These are phyloP conservation scores for Talaromyces marneffei DNA, from an alignment of 2,329 filamentous ascomycete species.

Conservation along the genomic window DNA sequence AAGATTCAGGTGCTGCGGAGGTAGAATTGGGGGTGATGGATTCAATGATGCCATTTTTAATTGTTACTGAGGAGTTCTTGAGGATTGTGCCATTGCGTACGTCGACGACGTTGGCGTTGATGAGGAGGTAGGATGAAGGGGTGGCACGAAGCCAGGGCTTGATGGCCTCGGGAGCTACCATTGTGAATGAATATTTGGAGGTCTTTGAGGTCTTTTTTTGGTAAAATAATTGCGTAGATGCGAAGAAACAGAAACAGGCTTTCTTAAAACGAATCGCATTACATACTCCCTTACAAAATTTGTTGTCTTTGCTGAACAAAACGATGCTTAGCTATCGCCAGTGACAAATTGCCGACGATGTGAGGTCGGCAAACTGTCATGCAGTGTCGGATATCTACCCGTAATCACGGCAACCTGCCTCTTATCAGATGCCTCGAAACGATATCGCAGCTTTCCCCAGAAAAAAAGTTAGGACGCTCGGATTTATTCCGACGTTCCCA, in stretches of 20 bases:
- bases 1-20: background rate
- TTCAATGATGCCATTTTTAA: constrained; percentile 31
- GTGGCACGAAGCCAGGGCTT: constrained; percentile 6
- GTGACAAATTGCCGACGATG: background rate
- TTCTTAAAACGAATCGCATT: background rate
- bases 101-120: constrained; percentile 39
- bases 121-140: constrained; percentile 9
- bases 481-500: background rate
- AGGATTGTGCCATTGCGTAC: constrained; percentile 28
- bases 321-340: background rate
- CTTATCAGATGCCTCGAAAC: background rate
- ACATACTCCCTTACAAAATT: background rate
- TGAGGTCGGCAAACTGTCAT: background rate
- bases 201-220: background rate
- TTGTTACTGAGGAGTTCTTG: constrained; percentile 25
- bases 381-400: background rate
- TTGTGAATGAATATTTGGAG: background rate
- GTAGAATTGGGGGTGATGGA: constrained; percentile 13
- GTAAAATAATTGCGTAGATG: background rate
- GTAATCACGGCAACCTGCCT: background rate
- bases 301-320: background rate
- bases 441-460: constrained; percentile 1
- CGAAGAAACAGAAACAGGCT: background rate
- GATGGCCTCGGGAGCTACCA: background rate
- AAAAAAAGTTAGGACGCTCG: background rate